Evolutionary conservation across 371 early-diverging fungal genomes (phyloP).

Genomic region (Quaeritorhiza haematococci): DNA sequence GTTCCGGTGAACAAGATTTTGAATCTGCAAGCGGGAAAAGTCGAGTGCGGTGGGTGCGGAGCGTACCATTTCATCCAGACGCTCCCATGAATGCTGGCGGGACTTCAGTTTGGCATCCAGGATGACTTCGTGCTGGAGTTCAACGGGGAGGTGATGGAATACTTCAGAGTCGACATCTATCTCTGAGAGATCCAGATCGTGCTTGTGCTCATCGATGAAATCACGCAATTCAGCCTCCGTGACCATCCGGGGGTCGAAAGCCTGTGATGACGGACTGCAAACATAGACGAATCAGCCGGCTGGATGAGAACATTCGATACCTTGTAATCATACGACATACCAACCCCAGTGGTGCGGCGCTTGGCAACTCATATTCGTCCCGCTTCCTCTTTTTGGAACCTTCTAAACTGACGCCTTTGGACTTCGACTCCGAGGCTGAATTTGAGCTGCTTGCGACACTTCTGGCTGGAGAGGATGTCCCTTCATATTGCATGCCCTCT

Average conservation of each 20-base stretch:
- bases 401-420: too few species aligned
- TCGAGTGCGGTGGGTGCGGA: conserved; percentile 68
- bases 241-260: conserved; percentile 66
- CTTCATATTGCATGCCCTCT: too few species aligned
- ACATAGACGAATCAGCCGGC: too few species aligned
- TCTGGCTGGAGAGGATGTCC: too few species aligned
- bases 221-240: conserved; percentile 54
- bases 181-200: conserved; percentile 19
- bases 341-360: too few species aligned
- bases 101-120: conserved; percentile 77
- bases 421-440: too few species aligned
- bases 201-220: conserved; percentile 51
- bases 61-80: conserved; percentile 68
- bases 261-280: too few species aligned
- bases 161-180: conserved; percentile 72
- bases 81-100: conserved; percentile 71
- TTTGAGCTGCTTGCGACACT: too few species aligned
- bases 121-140: conserved; percentile 86
- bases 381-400: conserved; percentile 30
- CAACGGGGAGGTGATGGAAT: conserved; percentile 74
- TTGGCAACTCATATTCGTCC: conserved; percentile 79
- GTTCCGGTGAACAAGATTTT: conserved; percentile 76
- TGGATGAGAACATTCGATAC: too few species aligned
- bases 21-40: conserved; percentile 87
- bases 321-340: too few species aligned